Conservation (phyloP, 805 yeast species). For the Blastobotrys attinorum region DNA sequence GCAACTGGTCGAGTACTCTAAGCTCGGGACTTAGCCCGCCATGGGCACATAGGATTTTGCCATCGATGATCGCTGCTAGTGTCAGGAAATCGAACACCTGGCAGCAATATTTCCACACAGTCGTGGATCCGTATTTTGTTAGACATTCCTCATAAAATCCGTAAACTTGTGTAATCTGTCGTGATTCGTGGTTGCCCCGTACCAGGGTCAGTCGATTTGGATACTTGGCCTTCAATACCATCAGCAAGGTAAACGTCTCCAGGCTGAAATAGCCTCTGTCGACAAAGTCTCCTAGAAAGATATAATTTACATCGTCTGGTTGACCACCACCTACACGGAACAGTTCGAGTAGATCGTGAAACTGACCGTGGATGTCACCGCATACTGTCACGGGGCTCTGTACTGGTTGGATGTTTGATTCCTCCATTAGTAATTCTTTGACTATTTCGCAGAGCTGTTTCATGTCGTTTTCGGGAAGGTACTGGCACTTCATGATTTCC, state of each 20-base stretch:
- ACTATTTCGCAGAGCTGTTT: slow-evolving; percentile 93
- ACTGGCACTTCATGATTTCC: slow-evolving; percentile 81
- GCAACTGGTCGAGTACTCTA: slow-evolving; percentile 91
- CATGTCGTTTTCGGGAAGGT: slow-evolving; percentile 88
- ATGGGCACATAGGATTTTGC: slow-evolving; percentile 88
- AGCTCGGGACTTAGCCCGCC: slow-evolving; percentile 97
- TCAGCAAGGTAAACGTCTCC: slow-evolving; percentile 87
- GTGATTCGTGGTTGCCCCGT: slow-evolving; percentile 94
- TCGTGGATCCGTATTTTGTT: slow-evolving; percentile 86
- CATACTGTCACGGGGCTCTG: slow-evolving; percentile 91
- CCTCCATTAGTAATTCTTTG: slow-evolving; percentile 92
- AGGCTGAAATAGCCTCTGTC: slow-evolving; percentile 95
- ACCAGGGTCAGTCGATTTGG: slow-evolving; percentile 83
- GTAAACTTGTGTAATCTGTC: slow-evolving; percentile 98
- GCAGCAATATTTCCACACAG: slow-evolving; percentile 95
- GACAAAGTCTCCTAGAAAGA: slow-evolving; percentile 92
- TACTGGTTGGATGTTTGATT: slow-evolving; percentile 89
- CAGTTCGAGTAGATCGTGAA: slow-evolving; percentile 85
- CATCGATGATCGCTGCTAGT: slow-evolving; percentile 92
- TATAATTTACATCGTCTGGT: slow-evolving; percentile 73
- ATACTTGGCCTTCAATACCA: slow-evolving; percentile 86
- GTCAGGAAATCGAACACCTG: slow-evolving; percentile 93
- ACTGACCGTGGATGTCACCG: slow-evolving; percentile 96
- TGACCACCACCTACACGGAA: slow-evolving; percentile 90
- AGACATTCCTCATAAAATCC: slow-evolving; percentile 96